Evolutionary conservation across 2,329 filamentous ascomycete genomes (phyloP), one percentile per base, ranked within the genome.

Genomic region (Fusarium sp.): DNA sequence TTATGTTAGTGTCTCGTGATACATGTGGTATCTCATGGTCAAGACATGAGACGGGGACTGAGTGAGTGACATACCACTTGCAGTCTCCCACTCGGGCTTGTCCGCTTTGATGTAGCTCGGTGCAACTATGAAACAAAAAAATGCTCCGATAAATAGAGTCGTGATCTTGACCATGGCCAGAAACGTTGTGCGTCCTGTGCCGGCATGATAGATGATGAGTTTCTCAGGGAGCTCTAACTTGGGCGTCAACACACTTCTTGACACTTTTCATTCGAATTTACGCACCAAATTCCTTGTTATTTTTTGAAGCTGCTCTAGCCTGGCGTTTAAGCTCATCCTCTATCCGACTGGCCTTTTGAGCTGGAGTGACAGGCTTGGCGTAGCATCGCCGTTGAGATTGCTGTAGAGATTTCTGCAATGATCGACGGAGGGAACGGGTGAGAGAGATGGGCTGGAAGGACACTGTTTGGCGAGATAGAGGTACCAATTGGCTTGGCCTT

Each of bases 171-270:
- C 81, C 79, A 91, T 89, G 58, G 92, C 93, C 54, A 96, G 83
- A 74, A 93, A 92, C 8, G 91, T 89, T 33, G 89, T 92, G 67
- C 90, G 88, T 10, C 87, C 87, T 1, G 90, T 92, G 62, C 94
- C 93, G 63, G 91, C 91, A 83, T 95, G 93, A 82, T 94, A 97
- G 71, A 97, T 89, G 75, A 95, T 87, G 32, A 95, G 79, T 15
- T 85, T 85, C 72, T 90, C 87, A 0, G 90, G 90, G 68, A 88
- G 88, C 37, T 82, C 87, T 90, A 30, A 27, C 14, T 40, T 50
- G 47, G 45, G 33, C 0, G 17, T 25, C n/a, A 74, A 58, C 10
- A 9, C 1, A 37, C 20, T 30, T 7, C 11, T 37, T 20, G 15
- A 35, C 4, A 9, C n/a, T n/a, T 4, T 1, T 9, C 17, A 25